Evolutionary conservation across 139 green algal species (phyloP).

Genomic region (Picochlorum sp.): DNA sequence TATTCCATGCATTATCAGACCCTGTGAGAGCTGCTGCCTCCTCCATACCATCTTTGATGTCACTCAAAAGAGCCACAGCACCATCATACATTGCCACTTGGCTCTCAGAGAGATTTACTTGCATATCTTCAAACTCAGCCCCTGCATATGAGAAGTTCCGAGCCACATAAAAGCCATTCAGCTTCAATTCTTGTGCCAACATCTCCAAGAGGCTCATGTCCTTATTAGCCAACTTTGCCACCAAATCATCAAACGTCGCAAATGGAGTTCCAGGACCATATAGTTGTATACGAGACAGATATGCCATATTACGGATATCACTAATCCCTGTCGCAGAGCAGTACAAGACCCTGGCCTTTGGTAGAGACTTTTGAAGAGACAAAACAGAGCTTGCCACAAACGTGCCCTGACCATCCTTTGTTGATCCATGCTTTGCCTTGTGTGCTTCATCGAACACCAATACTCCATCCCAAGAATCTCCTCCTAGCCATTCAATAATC

Average conservation of each 20-base stretch:
- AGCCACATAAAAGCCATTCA: conserved; percentile 73
- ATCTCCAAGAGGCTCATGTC: conserved; percentile 65
- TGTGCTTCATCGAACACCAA: conserved; percentile 72
- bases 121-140: conserved; percentile 70
- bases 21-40: conserved; percentile 27
- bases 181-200: conserved; percentile 77
- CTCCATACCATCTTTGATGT: conserved; percentile 33
- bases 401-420: conserved; percentile 58
- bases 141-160: conserved; percentile 69
- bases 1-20: conserved; percentile 8
- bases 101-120: conserved; percentile 39
- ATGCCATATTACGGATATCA: conserved; percentile 68
- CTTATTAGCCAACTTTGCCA: conserved; percentile 61
- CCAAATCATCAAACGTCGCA: conserved; percentile 54
- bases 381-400: conserved; percentile 64
- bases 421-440: conserved; percentile 78
- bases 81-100: conserved; percentile 60
- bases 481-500: conserved; percentile 65
- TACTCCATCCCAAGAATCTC: conserved; percentile 50
- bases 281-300: conserved; percentile 74
- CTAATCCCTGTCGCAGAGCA: conserved; percentile 62
- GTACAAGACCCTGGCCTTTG: conserved; percentile 69
- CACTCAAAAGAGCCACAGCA: conserved; percentile 47
- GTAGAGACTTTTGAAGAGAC: conserved; percentile 58
- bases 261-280: conserved; percentile 62